Conservation (phyloP, 2,329 filamentous ascomycete genomes). For the Whalleya microplaca region DNA sequence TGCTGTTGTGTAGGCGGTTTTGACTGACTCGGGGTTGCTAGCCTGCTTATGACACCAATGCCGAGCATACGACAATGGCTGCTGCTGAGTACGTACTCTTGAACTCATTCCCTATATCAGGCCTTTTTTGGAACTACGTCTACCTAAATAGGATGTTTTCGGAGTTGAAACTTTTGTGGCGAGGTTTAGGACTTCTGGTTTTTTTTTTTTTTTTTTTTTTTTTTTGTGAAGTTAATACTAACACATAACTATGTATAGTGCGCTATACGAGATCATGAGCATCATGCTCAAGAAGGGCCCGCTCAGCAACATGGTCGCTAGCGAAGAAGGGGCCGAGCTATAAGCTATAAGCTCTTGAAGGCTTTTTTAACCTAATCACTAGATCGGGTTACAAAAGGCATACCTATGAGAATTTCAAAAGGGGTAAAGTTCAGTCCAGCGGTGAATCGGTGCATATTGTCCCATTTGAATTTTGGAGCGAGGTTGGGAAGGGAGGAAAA, state of each 20-base stretch:
- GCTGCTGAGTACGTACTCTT: conserved; percentile 49
- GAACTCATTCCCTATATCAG: not conserved
- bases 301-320: conserved; percentile 43
- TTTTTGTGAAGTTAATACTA: not conserved
- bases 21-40: conserved; percentile 8
- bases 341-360: conserved; percentile 6
- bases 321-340: conserved; percentile 18
- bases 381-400: not conserved
- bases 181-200: no score
- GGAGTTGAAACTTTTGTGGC: no score
- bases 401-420: no score
- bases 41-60: conserved; percentile 67
- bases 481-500: not conserved
- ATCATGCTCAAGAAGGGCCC: conserved; percentile 75
- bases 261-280: conserved; percentile 71
- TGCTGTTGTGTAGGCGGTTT: not conserved
- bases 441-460: not conserved
- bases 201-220: no score
- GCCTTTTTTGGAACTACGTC: no score
- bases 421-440: not conserved
- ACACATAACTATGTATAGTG: conserved; percentile 26
- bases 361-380: not conserved
- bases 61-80: conserved; percentile 61
- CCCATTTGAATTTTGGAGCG: not conserved
- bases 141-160: no score